phyloP scores from a whole-genome alignment of 768 basidiomycete species.

The Mycena kentingensis region DNA sequence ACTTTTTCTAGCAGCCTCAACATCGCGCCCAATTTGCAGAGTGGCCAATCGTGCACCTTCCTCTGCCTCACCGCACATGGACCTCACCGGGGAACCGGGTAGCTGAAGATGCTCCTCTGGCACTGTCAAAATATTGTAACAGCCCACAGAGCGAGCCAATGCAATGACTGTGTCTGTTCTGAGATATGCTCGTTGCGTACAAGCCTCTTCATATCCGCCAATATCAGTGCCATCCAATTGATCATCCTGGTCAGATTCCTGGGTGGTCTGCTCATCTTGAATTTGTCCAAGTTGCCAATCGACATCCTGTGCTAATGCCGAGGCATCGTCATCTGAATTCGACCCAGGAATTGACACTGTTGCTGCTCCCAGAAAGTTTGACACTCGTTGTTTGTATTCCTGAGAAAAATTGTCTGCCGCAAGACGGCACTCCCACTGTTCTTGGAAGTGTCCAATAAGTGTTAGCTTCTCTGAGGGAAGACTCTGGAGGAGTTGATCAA shows the following conservation, averaged over 20 bases:
- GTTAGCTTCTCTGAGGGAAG: background rate
- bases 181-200: background rate
- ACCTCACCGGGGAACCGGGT: too few species aligned
- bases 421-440: conserved; percentile 14
- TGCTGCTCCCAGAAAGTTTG: background rate
- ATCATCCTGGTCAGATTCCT: too few species aligned
- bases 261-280: background rate
- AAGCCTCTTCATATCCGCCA: background rate
- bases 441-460: conserved; percentile 15
- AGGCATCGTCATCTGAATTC: background rate
- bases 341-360: background rate
- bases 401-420: conserved; percentile 15
- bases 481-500: background rate
- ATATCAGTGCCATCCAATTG: background rate
- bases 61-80: background rate
- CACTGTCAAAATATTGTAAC: background rate
- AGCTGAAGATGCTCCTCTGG: too few species aligned
- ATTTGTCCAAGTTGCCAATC: conserved; percentile 11
- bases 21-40: conserved; percentile 3
- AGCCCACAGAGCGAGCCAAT: background rate
- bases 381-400: background rate
- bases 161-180: background rate
- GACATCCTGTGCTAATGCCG: background rate
- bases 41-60: background rate
- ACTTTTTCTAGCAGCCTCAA: background rate